phyloP scores from a whole-genome alignment of 345 rosid species.

The Populus euphratica region DNA sequence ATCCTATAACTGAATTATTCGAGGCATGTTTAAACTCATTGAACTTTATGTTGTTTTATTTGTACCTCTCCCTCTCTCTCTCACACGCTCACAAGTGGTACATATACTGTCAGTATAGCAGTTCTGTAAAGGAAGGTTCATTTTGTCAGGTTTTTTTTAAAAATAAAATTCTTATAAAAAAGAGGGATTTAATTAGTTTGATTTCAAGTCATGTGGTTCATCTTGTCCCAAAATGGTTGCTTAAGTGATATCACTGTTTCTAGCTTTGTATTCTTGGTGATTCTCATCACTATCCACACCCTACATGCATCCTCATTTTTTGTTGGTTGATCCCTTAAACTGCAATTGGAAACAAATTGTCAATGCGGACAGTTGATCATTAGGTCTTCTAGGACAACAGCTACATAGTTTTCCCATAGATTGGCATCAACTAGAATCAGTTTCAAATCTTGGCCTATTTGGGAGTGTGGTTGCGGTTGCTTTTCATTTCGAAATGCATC shows the following conservation, averaged over 20 bases:
- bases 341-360: no score
- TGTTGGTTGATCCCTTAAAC: no score
- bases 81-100: not conserved
- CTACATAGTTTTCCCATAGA: no score
- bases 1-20: constrained; percentile 57
- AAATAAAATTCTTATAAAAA: not conserved
- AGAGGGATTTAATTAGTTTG: not conserved
- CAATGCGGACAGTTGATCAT: no score
- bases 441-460: no score
- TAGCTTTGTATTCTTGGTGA: no score
- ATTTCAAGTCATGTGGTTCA: not conserved
- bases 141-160: not conserved
- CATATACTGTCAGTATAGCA: not conserved
- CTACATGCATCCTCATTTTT: no score
- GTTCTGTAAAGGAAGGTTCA: not conserved
- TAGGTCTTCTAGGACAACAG: not conserved
- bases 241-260: not conserved
- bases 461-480: no score
- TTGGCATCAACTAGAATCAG: no score
- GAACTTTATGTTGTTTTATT: not conserved
- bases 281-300: no score
- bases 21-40: constrained; percentile 50
- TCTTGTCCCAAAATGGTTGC: not conserved
- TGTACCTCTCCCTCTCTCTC: not conserved
- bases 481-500: no score